Evolutionary conservation across 23 red algal species (phyloP).

Genomic region (Gracilaria caudata): DNA sequence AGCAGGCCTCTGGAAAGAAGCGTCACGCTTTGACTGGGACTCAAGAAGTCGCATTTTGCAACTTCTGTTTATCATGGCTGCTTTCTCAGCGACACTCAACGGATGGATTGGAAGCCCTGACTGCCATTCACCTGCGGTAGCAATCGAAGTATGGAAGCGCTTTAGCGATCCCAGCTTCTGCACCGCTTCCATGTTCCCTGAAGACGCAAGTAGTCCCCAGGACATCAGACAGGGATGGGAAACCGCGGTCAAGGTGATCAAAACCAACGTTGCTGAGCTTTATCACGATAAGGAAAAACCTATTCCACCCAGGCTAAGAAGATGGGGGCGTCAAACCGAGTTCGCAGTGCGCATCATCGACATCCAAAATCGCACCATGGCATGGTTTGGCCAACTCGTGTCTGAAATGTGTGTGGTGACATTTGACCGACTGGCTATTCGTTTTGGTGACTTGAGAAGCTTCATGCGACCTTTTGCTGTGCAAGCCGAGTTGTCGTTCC

Average conservation of each 20-base stretch:
- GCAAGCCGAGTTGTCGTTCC: conserved; percentile 4
- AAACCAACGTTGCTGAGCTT: conserved; percentile 23
- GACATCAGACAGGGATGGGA: conserved; percentile 36
- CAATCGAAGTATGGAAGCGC: conserved; percentile 22
- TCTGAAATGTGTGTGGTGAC: conserved; percentile 35
- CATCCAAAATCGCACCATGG: conserved; percentile 2
- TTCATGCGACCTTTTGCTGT: conserved; percentile 6
- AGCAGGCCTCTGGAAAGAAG: conserved; percentile 29
- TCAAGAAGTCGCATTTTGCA: conserved; percentile 28
- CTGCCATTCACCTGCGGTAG: neutral
- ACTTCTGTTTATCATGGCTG: conserved; percentile 28
- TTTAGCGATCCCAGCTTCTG: conserved; percentile 15
- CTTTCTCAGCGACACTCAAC: conserved; percentile 14
- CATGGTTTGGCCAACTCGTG: conserved; percentile 21
- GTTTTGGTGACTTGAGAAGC: neutral
- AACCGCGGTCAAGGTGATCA: conserved; percentile 29
- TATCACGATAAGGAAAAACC: conserved; percentile 32
- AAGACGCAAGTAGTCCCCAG: neutral
- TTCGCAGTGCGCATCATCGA: conserved; percentile 21
- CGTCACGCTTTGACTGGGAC: conserved; percentile 31
- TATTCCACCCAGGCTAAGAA: conserved; percentile 22
- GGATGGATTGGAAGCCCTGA: conserved; percentile 34
- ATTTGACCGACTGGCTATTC: neutral
- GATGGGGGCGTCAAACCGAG: conserved; percentile 30
- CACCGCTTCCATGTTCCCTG: conserved; percentile 1